Conservation (phyloP, 1,139 yeast genomes). For the Saccharomyces hybrid region DNA sequence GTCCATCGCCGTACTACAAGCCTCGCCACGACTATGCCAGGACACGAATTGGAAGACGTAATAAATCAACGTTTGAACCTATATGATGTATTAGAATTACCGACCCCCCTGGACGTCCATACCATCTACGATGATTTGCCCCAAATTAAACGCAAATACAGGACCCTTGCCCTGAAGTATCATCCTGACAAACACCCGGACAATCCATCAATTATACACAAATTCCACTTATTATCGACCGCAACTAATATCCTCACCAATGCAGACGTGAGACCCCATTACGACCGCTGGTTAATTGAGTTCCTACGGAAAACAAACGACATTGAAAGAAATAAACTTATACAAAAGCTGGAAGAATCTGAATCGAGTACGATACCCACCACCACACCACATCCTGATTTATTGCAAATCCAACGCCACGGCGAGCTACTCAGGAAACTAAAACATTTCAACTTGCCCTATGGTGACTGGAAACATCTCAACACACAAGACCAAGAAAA, state of each 20-base stretch:
- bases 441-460: conserved; percentile 20
- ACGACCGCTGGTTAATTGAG: conserved; percentile 36
- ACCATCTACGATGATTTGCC: conserved; percentile 4
- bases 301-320: background rate
- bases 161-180: conserved; percentile 71
- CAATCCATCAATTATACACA: conserved; percentile 47
- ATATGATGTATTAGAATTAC: conserved; percentile 17
- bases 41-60: background rate
- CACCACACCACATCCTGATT: background rate
- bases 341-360: conserved; percentile 8
- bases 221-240: conserved; percentile 53
- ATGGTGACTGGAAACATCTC: conserved; percentile 23
- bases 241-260: conserved; percentile 58
- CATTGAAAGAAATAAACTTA: conserved; percentile 8
- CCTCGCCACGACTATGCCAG: conserved; percentile 1
- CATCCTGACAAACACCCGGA: conserved; percentile 95
- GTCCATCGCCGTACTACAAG: background rate
- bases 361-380: conserved; percentile 6
- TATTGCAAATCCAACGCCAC: conserved; percentile 17
- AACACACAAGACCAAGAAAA: background rate
- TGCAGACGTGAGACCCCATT: conserved; percentile 44
- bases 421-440: conserved; percentile 24
- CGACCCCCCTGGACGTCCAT: conserved; percentile 5
- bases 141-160: conserved; percentile 77
- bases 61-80: conserved; percentile 11